These are phyloP conservation scores for Neoascochyta sp. DNA, from an alignment of 2,329 filamentous ascomycete genomes.

Conservation along the genomic window DNA sequence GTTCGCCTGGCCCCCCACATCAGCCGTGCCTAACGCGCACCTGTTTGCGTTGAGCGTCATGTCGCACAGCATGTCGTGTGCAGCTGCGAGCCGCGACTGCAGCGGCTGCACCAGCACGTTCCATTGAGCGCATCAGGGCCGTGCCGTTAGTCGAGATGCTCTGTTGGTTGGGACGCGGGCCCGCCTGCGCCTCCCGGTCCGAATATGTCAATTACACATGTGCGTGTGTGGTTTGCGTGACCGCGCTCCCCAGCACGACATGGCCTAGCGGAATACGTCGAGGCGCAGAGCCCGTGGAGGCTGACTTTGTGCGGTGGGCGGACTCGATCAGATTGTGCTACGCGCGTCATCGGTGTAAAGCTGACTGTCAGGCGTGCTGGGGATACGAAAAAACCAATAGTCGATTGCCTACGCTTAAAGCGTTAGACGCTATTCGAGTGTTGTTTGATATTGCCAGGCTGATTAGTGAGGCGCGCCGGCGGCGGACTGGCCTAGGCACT, in stretches of 20 bases:
- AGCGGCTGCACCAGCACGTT: too few relatives aligned
- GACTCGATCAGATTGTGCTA: conserved; percentile 16
- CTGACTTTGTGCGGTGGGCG: conserved; percentile 5
- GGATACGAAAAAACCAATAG: not conserved
- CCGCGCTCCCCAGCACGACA: not conserved
- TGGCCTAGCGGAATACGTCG: not conserved
- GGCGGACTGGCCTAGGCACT: too few relatives aligned
- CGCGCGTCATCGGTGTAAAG: conserved; percentile 15
- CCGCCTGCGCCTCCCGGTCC: not conserved
- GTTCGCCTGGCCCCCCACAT: too few relatives aligned
- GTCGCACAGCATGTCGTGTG: too few relatives aligned
- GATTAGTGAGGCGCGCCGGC: not conserved
- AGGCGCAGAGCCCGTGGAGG: conserved; percentile 3
- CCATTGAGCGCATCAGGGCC: too few relatives aligned
- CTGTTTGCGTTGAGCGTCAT: too few relatives aligned
- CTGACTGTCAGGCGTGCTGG: not conserved
- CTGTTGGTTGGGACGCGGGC: not conserved
- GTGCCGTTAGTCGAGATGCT: not conserved
- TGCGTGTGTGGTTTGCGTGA: not conserved
- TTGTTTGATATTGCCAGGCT: too few relatives aligned
- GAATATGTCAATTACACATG: too few relatives aligned
- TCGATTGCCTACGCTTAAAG: not conserved
- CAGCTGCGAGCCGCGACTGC: too few relatives aligned
- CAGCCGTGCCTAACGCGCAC: too few relatives aligned
- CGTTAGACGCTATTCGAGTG: too few relatives aligned